These are phyloP conservation scores for Xylaria sp. DNA, from an alignment of 2,329 filamentous ascomycete genomes.

Conservation along the genomic window DNA sequence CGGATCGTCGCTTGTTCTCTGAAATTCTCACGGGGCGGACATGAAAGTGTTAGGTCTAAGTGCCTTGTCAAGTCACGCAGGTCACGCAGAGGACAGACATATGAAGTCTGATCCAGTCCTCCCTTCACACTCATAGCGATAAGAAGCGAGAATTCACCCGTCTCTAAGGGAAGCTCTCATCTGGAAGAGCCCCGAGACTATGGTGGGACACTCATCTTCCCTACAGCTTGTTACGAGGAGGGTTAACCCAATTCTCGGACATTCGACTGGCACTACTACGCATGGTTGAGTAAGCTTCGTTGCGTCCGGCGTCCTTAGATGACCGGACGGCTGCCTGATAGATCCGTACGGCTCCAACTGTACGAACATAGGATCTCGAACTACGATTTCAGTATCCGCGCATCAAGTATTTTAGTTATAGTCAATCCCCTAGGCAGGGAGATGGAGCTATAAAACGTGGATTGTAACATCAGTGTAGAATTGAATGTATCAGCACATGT, in stretches of 20 bases:
- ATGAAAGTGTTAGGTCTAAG: background rate
- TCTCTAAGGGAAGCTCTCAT: background rate
- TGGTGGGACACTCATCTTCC: background rate
- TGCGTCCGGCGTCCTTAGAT: background rate
- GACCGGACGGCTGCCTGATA: background rate
- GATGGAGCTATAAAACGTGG: background rate
- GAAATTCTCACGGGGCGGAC: background rate
- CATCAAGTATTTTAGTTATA: background rate
- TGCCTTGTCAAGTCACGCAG: background rate
- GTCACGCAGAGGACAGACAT: background rate
- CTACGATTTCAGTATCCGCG: background rate
- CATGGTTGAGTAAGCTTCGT: background rate
- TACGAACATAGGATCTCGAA: background rate
- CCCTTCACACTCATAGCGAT: background rate
- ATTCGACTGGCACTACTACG: background rate
- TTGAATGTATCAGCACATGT: constrained; percentile 24
- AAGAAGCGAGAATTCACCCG: background rate
- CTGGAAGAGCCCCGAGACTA: background rate
- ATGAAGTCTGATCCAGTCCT: background rate
- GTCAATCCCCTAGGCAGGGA: background rate
- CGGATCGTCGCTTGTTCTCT: background rate
- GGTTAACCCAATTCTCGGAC: background rate
- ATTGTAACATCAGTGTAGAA: constrained; percentile 7
- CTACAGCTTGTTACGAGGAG: background rate
- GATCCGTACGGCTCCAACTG: background rate